Evolutionary conservation across 2,329 filamentous ascomycete species (phyloP).

Genomic region (Paraconiothyrium sp.): DNA sequence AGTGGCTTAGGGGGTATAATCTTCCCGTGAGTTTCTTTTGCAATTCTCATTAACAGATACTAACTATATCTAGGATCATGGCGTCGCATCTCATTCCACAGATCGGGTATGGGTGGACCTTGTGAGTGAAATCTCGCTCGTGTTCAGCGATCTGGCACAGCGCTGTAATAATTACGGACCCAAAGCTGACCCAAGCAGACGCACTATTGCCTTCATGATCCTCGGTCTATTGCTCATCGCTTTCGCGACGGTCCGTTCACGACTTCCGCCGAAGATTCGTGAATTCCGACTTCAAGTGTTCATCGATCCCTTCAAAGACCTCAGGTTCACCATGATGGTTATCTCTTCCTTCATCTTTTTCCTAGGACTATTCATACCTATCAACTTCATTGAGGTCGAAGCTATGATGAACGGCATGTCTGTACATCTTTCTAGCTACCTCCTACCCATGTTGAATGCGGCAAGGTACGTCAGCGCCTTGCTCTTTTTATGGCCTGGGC

Average conservation of each 20-base stretch:
- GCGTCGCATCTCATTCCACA: conserved; percentile 62
- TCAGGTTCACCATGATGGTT: conserved; percentile 54
- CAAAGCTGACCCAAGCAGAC: conserved; percentile 29
- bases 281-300: conserved; percentile 41
- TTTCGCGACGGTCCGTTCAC: conserved; percentile 62
- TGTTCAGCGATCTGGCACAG: background rate
- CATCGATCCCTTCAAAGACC: conserved; percentile 50
- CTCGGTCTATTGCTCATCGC: conserved; percentile 66
- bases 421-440: conserved; percentile 58
- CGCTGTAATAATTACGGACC: background rate
- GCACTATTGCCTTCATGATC: conserved; percentile 68
- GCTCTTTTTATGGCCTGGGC: background rate
- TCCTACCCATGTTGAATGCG: conserved; percentile 62
- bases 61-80: conserved; percentile 57
- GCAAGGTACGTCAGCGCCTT: conserved; percentile 57
- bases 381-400: conserved; percentile 58
- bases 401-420: conserved; percentile 61
- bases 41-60: no score
- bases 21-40: conserved; percentile 53
- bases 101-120: conserved; percentile 67
- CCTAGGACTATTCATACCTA: conserved; percentile 68
- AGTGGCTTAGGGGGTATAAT: conserved; percentile 65
- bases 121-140: conserved; percentile 37
- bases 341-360: conserved; percentile 66
- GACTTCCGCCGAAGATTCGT: conserved; percentile 54